Evolutionary conservation across 1,139 yeast genomes (phyloP).

Genomic region (Meyerozyma elateridarum): DNA sequence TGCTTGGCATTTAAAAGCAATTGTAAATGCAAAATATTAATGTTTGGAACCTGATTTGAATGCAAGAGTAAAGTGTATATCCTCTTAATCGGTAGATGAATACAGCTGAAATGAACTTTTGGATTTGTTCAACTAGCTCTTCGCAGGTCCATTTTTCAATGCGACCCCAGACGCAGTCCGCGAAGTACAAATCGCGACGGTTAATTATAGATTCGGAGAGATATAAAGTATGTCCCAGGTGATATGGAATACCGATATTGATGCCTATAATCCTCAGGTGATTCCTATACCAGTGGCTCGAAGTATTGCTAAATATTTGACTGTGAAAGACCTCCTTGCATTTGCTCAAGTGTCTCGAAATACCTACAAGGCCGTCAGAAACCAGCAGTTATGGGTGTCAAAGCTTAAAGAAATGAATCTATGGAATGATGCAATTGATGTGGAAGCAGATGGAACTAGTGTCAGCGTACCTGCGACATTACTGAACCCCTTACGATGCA

Average conservation of each 20-base stretch:
- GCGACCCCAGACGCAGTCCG: constrained; percentile 3
- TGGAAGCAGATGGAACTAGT: constrained; percentile 6
- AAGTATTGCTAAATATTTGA: constrained; percentile 30
- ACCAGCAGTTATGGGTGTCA: constrained; percentile 47
- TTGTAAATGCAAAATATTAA: too few relatives aligned
- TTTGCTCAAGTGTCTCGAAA: constrained; percentile 37
- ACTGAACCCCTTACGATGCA: constrained; percentile 34
- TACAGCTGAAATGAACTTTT: too few relatives aligned
- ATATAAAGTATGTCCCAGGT: constrained; percentile 37
- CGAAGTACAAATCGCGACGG: background rate
- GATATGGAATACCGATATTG: constrained; percentile 46
- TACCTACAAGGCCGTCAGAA: constrained; percentile 32
- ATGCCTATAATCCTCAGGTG: constrained; percentile 39
- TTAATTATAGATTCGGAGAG: background rate
- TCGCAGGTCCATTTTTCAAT: constrained; percentile 2
- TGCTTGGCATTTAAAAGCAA: too few relatives aligned
- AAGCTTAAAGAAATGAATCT: constrained; percentile 46
- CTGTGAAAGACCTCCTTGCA: constrained; percentile 32
- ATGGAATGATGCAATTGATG: constrained; percentile 39
- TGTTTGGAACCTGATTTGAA: too few relatives aligned
- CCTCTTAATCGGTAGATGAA: background rate
- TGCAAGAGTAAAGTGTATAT: background rate
- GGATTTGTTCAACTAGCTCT: constrained; percentile 1
- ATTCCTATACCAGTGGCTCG: constrained; percentile 39
- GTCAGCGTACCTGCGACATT: constrained; percentile 7